Evolutionary conservation across 495 filamentous ascomycete species (phyloP).

Genomic region (Penicillium riverlandense): DNA sequence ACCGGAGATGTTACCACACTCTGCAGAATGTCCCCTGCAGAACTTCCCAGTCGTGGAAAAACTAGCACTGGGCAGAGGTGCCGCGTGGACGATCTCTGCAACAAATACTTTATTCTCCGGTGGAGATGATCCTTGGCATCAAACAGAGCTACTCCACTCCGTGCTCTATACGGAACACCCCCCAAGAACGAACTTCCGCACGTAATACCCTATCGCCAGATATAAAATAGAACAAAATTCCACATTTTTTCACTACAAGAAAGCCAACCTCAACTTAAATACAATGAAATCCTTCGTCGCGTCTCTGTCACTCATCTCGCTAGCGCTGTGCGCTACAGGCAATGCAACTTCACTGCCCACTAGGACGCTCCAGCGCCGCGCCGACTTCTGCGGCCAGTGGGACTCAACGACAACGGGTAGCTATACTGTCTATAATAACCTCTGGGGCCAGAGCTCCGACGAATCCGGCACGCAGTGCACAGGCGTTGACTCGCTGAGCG

Average conservation of each 20-base stretch:
- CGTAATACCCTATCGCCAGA: not conserved
- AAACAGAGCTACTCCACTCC: not conserved
- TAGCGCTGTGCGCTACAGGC: conserved; percentile 24
- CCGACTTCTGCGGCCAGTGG: conserved; percentile 46
- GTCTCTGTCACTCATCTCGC: conserved; percentile 15
- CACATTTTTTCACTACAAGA: not conserved
- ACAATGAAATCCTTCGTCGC: conserved; percentile 29
- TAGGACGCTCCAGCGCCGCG: conserved; percentile 30
- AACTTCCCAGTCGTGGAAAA: conserved; percentile 17
- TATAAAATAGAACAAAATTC: conserved; percentile 5
- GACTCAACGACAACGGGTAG: conserved; percentile 32
- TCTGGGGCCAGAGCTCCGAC: conserved; percentile 41
- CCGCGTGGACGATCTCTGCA: not conserved
- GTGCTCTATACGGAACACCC: conserved; percentile 14
- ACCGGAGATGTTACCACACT: too few species aligned
- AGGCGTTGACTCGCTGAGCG: conserved; percentile 38
- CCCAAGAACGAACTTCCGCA: not conserved
- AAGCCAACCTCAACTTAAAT: not conserved
- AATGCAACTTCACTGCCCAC: conserved; percentile 29
- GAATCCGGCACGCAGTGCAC: conserved; percentile 52
- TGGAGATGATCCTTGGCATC: conserved; percentile 7
- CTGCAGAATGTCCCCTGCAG: conserved; percentile 2
- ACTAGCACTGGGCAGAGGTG: not conserved
- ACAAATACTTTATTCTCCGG: not conserved
- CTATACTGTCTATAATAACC: conserved; percentile 49